These are phyloP conservation scores for Fusarium papillatum DNA, from an alignment of 2,329 filamentous ascomycete species.

Conservation along the genomic window DNA sequence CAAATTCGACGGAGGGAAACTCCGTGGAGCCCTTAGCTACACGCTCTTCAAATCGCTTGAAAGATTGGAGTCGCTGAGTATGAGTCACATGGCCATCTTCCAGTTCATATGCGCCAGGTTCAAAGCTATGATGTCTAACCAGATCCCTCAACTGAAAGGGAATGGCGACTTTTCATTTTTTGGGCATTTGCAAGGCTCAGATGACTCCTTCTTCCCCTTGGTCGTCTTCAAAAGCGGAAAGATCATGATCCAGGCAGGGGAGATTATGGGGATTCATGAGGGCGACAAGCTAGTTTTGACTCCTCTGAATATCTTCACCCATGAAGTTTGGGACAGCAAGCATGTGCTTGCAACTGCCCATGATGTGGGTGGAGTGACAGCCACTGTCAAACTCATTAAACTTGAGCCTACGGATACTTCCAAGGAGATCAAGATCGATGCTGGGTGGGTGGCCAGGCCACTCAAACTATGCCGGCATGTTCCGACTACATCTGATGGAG, in stretches of 20 bases:
- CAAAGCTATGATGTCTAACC: background rate
- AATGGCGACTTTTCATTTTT: background rate
- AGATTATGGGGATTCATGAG: background rate
- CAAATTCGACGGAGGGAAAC: rapidly evolving
- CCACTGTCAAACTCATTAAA: background rate
- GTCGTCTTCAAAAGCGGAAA: background rate
- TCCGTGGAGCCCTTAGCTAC: background rate
- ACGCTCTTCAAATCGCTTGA: background rate
- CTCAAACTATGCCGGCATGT: background rate
- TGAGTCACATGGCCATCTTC: background rate
- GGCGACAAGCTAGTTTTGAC: background rate
- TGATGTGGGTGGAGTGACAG: background rate
- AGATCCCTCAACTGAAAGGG: background rate
- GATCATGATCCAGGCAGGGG: background rate
- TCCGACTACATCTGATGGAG: background rate
- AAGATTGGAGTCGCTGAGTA: background rate
- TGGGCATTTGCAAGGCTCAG: background rate
- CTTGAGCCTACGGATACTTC: too few species aligned
- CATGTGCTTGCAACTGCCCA: background rate
- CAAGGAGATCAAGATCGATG: background rate
- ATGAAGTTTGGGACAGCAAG: background rate
- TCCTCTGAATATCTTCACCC: background rate
- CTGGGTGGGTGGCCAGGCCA: background rate
- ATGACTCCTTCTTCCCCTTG: background rate
- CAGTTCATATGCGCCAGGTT: background rate